These are phyloP conservation scores for Hygrophorus russula DNA, from an alignment of 768 basidiomycete species.

Conservation along the genomic window DNA sequence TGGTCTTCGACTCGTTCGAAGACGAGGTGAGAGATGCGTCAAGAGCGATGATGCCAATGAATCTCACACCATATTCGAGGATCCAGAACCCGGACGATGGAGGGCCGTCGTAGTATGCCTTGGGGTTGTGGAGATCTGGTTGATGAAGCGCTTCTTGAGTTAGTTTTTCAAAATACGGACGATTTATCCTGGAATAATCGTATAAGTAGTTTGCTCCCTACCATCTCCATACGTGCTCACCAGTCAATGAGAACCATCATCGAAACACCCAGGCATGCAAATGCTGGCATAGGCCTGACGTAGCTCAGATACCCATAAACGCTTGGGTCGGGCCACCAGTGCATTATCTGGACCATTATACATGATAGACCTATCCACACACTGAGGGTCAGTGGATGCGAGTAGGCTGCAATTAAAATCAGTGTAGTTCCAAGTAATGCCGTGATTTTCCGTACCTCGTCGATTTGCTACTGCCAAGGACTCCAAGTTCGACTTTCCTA, in stretches of 20 bases:
- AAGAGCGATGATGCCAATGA: conserved; percentile 61
- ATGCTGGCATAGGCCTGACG: conserved; percentile 51
- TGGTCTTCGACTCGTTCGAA: conserved; percentile 16
- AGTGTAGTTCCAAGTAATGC: background rate
- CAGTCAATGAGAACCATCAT: conserved; percentile 62
- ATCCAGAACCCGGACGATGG: conserved; percentile 63
- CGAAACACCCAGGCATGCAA: conserved; percentile 52
- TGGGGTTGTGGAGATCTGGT: conserved; percentile 43
- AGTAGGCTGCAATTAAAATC: conserved; percentile 29
- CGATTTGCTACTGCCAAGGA: conserved; percentile 57
- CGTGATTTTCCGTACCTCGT: conserved; percentile 26
- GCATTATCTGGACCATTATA: conserved; percentile 45
- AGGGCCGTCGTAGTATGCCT: conserved; percentile 44
- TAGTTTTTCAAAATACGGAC: conserved; percentile 51
- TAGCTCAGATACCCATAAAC: conserved; percentile 33
- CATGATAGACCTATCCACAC: conserved; percentile 53
- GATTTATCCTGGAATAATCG: conserved; percentile 45
- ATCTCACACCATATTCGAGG: conserved; percentile 43
- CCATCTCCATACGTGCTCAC: conserved; percentile 23
- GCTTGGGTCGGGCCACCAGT: conserved; percentile 54
- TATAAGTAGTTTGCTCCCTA: background rate
- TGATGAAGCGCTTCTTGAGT: conserved; percentile 40
- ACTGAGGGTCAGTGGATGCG: conserved; percentile 46
- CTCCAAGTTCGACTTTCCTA: conserved; percentile 60
- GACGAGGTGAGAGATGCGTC: conserved; percentile 43